Evolutionary conservation across 192 early-diverging fungal species (phyloP).

Genomic region (Coemansia sp.): DNA sequence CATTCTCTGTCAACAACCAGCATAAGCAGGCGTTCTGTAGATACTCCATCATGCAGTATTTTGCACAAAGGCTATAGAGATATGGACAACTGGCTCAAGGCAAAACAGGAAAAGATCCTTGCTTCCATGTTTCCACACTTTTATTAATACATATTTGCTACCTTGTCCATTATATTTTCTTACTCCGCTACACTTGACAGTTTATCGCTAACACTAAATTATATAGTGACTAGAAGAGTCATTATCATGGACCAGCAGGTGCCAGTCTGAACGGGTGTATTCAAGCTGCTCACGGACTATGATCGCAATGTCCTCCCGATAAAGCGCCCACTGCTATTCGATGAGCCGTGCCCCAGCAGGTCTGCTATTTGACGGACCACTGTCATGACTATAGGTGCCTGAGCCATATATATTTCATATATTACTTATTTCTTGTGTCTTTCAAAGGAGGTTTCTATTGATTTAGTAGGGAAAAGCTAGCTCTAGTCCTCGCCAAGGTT

Average conservation of each 20-base stretch:
- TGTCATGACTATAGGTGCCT: constrained; percentile 1
- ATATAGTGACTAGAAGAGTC: neutral
- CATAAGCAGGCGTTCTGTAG: too few species aligned
- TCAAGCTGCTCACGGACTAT: constrained; percentile 81
- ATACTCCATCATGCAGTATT: too few species aligned
- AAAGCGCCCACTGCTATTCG: constrained; percentile 65
- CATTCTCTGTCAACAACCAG: too few species aligned
- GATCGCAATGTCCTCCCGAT: constrained; percentile 62
- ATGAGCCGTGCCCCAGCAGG: constrained; percentile 43
- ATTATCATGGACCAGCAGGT: constrained; percentile 99
- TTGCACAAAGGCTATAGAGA: too few species aligned
- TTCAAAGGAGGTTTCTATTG: neutral
- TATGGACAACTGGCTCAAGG: too few species aligned
- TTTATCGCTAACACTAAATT: too few species aligned
- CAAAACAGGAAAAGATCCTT: too few species aligned
- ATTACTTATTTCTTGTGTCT: neutral
- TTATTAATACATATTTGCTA: too few species aligned
- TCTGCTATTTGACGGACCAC: neutral
- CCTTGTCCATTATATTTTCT: too few species aligned
- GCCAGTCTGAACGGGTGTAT: constrained; percentile 94
- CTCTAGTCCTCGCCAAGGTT: constrained; percentile 30
- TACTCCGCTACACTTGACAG: too few species aligned
- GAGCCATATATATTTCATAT: neutral
- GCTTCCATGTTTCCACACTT: too few species aligned
- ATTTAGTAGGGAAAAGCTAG: neutral